These are phyloP conservation scores for Mycena sp. DNA, from an alignment of 1,284 basidiomycete species.

Conservation along the genomic window DNA sequence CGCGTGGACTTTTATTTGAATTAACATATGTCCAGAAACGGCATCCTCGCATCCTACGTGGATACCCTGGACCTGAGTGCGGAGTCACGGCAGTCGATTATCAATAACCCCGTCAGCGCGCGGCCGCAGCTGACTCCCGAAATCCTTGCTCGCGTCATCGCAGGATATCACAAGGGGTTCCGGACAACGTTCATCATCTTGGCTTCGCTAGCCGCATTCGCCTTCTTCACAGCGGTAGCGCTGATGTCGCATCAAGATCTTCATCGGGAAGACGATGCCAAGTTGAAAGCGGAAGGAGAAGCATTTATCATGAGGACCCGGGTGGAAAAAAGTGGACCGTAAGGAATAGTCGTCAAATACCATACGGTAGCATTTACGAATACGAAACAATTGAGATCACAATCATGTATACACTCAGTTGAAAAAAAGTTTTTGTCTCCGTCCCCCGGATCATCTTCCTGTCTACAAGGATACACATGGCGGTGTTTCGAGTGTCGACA, in stretches of 20 bases:
- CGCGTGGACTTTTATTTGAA: neutral
- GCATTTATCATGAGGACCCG: neutral
- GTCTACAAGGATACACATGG: no score
- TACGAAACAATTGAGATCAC: no score
- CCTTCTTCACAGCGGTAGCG: constrained; percentile 32
- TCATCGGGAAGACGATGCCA: constrained; percentile 34
- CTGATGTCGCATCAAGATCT: constrained; percentile 32
- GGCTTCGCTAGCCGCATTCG: constrained; percentile 31
- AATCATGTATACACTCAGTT: no score
- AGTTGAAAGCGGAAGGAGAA: constrained; percentile 30
- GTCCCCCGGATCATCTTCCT: no score
- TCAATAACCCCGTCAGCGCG: constrained; percentile 28
- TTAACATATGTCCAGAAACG: constrained; percentile 19
- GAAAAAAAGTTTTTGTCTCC: neutral
- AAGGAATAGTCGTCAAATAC: no score
- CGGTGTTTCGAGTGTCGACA: no score
- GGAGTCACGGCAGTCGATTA: constrained; percentile 19
- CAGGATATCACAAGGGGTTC: constrained; percentile 33
- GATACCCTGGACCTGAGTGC: constrained; percentile 18
- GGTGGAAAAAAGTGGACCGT: no score
- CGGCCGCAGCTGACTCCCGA: constrained; percentile 15
- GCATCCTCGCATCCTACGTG: constrained; percentile 19
- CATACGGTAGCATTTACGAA: no score
- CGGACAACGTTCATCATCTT: constrained; percentile 34
- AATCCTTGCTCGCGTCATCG: constrained; percentile 24